Evolutionary conservation across 768 basidiomycete genomes (phyloP), one percentile per base, ranked within the genome.

Genomic region (Suillus plorans): DNA sequence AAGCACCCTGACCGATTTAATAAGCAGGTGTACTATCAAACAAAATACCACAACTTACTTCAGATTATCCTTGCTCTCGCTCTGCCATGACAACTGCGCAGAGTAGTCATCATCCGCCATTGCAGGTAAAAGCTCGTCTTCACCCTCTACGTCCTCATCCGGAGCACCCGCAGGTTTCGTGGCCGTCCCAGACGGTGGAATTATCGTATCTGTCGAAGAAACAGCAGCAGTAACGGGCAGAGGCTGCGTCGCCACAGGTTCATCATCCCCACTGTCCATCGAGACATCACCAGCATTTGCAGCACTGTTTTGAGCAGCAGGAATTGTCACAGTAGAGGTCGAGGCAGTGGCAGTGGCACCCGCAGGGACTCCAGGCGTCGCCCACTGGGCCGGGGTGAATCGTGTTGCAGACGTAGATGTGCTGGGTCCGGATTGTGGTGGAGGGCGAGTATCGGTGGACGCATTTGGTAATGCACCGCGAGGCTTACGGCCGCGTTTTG

Each of bases 21-120:
- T 63, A 36, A 49, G 60, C 42, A 41, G 16, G 37, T 1, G 22
- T 12, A 47, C 12, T 31, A 49, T 36, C 53, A 69, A 45, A 7
- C 6, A 57, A 47, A 39, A 61, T 45, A 69, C 70, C 41, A 45
- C 18, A 71, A 80, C 1, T 56, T 64, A 93, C 92, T 92, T 94
- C 36, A 94, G 79, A 72, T 94, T 94, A 72, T 92, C 91, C 69
- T 94, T 94, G 53, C 91, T 91, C 79, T 94, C 91, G 67, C 90
- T 92, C 77, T 93, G 89, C 86, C 88, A 93, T 5, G 88, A 89
- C 62, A 89, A 73, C 69, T 93, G 92, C 2, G 91, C 90, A 13
- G 91, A 92, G 74, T 92, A 94, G 67, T 94, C 92, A 66, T 94
- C 92, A 66, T 94, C 92, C 2, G 91, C 92, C 92, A 94, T 93